Percentiles rank a stretch among this genome's conserved stretches.
phyloP scores from a whole-genome alignment of 148 eudicot species.

The Chenopodium quinoa region DNA sequence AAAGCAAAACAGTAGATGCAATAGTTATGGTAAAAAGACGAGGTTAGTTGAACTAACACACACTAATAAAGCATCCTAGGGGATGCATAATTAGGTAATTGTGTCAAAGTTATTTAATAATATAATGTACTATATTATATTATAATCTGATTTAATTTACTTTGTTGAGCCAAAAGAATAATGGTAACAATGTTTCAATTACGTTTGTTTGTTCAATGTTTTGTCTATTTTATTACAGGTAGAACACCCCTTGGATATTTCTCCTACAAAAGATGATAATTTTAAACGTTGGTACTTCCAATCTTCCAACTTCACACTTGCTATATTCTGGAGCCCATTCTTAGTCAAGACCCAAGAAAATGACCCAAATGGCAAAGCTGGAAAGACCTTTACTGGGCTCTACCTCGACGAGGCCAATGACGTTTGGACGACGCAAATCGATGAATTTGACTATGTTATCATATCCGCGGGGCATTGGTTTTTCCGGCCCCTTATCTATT shows the following conservation, averaged over 20 bases:
- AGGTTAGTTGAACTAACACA: constrained; percentile 18
- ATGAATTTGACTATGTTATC: constrained; percentile 53
- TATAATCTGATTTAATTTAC: too few species aligned
- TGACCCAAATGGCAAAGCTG: constrained; percentile 37
- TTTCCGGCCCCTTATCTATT: constrained; percentile 47
- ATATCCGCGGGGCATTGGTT: constrained; percentile 72
- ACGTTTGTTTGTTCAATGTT: not conserved
- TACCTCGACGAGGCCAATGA: constrained; percentile 57
- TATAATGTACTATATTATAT: too few species aligned
- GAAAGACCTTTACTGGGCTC: constrained; percentile 48
- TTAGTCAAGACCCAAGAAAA: constrained; percentile 38
- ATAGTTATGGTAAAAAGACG: not conserved
- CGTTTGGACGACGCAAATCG: constrained; percentile 53
- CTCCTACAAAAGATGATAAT: constrained; percentile 42
- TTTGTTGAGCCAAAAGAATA: too few species aligned
- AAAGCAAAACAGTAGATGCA: not conserved
- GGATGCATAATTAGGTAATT: constrained; percentile 14
- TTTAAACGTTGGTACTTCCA: constrained; percentile 50
- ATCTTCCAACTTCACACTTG: constrained; percentile 54
- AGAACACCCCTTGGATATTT: constrained; percentile 50
- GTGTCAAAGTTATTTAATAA: not conserved
- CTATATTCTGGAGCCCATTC: constrained; percentile 44
- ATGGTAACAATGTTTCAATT: too few species aligned
- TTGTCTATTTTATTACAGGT: constrained; percentile 33
- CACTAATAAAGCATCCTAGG: not conserved